Conservation (phyloP, 768 basidiomycete genomes). For the Leccinum longicurvipes region DNA sequence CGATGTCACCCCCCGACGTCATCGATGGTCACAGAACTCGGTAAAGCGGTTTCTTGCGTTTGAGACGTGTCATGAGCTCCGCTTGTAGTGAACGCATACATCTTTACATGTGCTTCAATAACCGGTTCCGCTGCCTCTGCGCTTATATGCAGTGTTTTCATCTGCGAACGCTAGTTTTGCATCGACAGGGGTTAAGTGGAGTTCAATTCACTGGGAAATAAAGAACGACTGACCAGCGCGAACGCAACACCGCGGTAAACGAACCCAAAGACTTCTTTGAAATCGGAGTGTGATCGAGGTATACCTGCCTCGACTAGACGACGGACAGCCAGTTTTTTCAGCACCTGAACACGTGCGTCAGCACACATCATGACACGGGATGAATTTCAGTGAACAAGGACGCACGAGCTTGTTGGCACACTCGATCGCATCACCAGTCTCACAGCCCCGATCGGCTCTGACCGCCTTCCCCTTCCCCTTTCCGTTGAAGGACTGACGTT, state of each 20-base stretch:
- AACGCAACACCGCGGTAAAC: slow-evolving; percentile 41
- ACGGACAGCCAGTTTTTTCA: slow-evolving; percentile 39
- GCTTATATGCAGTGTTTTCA: slow-evolving; percentile 26
- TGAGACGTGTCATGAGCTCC: background rate
- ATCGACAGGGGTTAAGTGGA: background rate
- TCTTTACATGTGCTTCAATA: slow-evolving; percentile 35
- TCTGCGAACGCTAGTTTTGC: slow-evolving; percentile 24
- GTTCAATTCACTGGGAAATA: background rate
- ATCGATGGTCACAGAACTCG: slow-evolving; percentile 2
- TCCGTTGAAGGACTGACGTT: slow-evolving; percentile 15
- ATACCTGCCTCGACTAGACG: slow-evolving; percentile 33
- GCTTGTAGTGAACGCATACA: slow-evolving; percentile 28
- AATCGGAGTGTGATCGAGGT: slow-evolving; percentile 36
- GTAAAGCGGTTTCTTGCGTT: background rate
- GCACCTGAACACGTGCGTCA: slow-evolving; percentile 22
- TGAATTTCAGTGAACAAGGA: slow-evolving; percentile 1
- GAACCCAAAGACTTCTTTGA: slow-evolving; percentile 38
- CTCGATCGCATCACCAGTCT: slow-evolving; percentile 39
- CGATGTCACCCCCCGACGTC: slow-evolving; percentile 7
- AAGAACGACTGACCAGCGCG: slow-evolving; percentile 34
- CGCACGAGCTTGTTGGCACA: slow-evolving; percentile 61
- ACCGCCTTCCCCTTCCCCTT: slow-evolving; percentile 39
- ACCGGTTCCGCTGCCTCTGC: slow-evolving; percentile 28
- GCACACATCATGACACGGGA: background rate
- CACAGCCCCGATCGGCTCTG: slow-evolving; percentile 25